Evolutionary conservation across 768 basidiomycete genomes (phyloP).

Genomic region (Lactarius akahatsu): DNA sequence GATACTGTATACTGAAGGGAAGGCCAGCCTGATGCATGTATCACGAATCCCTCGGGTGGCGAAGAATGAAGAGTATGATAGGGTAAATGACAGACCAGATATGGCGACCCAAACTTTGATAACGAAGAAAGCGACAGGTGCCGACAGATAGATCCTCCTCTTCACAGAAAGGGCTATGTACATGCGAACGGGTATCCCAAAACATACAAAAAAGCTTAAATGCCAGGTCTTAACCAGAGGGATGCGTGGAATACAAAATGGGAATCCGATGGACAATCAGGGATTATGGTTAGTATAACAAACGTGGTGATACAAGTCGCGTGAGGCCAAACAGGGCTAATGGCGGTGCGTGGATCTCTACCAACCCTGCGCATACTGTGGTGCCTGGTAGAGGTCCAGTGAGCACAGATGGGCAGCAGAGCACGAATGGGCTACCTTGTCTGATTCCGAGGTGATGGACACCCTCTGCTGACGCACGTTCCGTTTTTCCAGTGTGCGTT

Average conservation of each 20-base stretch:
- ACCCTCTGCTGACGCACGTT: slow-evolving; percentile 16
- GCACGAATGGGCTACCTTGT: slow-evolving; percentile 12
- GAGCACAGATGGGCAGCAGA: slow-evolving; percentile 1
- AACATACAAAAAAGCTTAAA: slow-evolving; percentile 5
- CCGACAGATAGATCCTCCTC: neutral
- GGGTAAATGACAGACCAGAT: neutral
- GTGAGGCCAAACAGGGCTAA: neutral
- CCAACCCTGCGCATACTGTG: slow-evolving; percentile 21
- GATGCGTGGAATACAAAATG: slow-evolving; percentile 16
- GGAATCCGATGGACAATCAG: neutral
- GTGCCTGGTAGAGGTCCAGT: slow-evolving; percentile 9
- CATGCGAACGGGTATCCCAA: neutral
- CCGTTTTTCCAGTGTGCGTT: neutral
- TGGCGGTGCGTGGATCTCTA: slow-evolving; percentile 1
- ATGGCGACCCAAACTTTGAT: neutral
- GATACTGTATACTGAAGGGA: neutral
- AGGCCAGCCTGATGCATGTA: neutral
- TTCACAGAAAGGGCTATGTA: neutral
- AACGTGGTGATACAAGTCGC: slow-evolving; percentile 25
- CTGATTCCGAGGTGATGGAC: slow-evolving; percentile 21
- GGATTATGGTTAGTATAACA: neutral
- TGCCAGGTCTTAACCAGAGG: slow-evolving; percentile 4
- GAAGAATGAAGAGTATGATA: neutral
- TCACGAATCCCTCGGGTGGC: neutral
- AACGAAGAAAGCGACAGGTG: neutral